Evolutionary conservation across 2,329 filamentous ascomycete species (phyloP), one percentile per base, ranked within the genome.

Genomic region (Aspergillus alliaceus): DNA sequence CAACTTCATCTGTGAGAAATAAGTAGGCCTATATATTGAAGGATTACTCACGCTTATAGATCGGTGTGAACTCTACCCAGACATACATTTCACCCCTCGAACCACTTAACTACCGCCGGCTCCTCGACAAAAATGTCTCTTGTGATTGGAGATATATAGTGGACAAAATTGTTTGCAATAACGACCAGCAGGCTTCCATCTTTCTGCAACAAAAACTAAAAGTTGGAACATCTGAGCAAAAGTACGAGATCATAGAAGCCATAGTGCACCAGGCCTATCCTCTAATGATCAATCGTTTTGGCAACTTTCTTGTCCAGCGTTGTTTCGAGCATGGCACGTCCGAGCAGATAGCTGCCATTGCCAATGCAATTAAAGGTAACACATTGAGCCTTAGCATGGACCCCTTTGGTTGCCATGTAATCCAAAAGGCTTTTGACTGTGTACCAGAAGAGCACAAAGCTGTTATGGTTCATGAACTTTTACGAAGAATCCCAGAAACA

Each of bases 101-200:
- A 75, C 95, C 93, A 11, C 84, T 98, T 68, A 98, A 99, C 76
- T 99, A 98, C 70, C 92, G 95, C 59, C 92, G 93, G 55, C 84
- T 99, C 37, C 86, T 98, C 47, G 95, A 99, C 71, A 92, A 93
- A 70, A 96, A 93, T 72, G 91, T 96, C 75, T 96, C 90, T 69
- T 98, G 93, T 78, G 96, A 99, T 79, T 99, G 93, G 95, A 96
- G 95, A 78, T 97, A 96, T 73, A 97, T 99, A 66, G 95, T 99
- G 54, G 93, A 99, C 80, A 98, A 98, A 82, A 99, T 99, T 72
- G 93, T 99, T 64, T 96, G 91, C 84, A 97, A 93, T 79, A 98
- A 99, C 74, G 95, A 99, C 71, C 95, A 99, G 76, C 95, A 99
- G 76, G 95, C 96, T 9, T 99, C 95, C 2, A 98, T 99, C 69